phyloP scores from a whole-genome alignment of 2,329 filamentous ascomycete species.

The Penicillium sp. region DNA sequence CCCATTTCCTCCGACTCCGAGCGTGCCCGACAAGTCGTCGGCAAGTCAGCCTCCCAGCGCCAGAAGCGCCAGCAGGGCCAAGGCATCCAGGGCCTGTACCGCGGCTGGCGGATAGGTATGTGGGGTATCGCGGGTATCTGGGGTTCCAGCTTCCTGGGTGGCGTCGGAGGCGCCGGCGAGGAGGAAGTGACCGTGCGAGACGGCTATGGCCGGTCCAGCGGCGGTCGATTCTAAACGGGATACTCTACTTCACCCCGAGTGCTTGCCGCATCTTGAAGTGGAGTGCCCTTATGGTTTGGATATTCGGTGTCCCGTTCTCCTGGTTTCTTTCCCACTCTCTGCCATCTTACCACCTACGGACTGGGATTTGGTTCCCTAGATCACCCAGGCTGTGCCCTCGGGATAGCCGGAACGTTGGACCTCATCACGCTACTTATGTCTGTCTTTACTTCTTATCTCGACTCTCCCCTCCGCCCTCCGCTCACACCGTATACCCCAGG shows the following conservation, averaged over 20 bases:
- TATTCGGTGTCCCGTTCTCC: too few species aligned
- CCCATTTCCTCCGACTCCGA: slow-evolving; percentile 47
- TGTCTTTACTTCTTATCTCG: slow-evolving; percentile 10
- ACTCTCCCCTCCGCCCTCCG: slow-evolving; percentile 21
- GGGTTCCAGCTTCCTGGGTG: slow-evolving; percentile 49
- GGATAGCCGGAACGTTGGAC: neutral
- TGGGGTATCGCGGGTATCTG: slow-evolving; percentile 57
- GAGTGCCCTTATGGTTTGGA: too few species aligned
- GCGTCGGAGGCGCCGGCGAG: slow-evolving; percentile 35
- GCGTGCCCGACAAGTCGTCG: slow-evolving; percentile 33
- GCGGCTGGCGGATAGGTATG: slow-evolving; percentile 57
- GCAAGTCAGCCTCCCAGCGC: slow-evolving; percentile 38
- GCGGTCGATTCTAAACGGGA: slow-evolving; percentile 32
- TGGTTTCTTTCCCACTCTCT: neutral
- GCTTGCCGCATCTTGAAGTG: too few species aligned
- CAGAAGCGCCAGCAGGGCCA: slow-evolving; percentile 52
- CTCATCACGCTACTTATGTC: slow-evolving; percentile 10
- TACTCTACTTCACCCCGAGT: too few species aligned
- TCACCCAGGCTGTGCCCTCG: too few species aligned
- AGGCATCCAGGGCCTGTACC: slow-evolving; percentile 55
- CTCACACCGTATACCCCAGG: slow-evolving; percentile 26
- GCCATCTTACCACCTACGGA: neutral
- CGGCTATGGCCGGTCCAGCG: slow-evolving; percentile 24
- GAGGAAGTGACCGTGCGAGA: slow-evolving; percentile 33
- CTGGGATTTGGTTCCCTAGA: neutral